Base-by-base conservation (phyloP, 164 flowering plant genomes). In the Aristolochia californica region DNA sequence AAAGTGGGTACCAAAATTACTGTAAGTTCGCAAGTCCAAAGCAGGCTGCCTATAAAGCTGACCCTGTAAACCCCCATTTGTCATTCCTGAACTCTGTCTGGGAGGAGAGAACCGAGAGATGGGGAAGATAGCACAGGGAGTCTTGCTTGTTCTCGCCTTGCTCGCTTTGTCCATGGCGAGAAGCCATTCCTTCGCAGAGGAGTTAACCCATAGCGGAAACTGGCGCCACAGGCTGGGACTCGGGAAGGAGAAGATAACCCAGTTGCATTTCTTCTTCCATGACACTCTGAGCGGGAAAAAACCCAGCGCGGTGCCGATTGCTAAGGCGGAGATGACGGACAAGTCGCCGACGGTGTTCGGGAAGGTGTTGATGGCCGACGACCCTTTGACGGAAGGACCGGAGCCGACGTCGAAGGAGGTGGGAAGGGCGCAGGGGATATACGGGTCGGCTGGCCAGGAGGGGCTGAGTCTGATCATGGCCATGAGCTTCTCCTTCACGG, bases 211-310 rank as follows among this genome's bases (percentile, higher is more conserved):
- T 2, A 14, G 7, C 9, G 24, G 45, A 2, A 23, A 58, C 52
- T 58, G 61, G 61, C 61, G 43, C 23, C 5, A 21, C 22, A 58
- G 51, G 40, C 61, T 56, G 13, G 14, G 45, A 48, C 13, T 73
- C 72, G 70, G 65, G 10, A 13, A 28, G 45, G 68, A 69, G 40
- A 59, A 60, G 51, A 45, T 62, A 52, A 70, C 55, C 30, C 44
- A 30, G n/a, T 48, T 60, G 4, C 58, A 44, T 17, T 61, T 61
- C 57, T 61, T 12, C 64, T 53, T 61, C 64, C 64, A 61, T n/a
- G 64, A 61, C 64, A 43, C 25, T 5, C 27, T 43, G 30, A 53
- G 63, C 22, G 63, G 63, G 27, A 49, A 30, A 20, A 48, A 24
- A 0, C 63, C 63, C 8, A 60, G 43, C 24, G 64, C 64, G 21